Percentiles rank a stretch among this genome's conserved stretches.
These are phyloP conservation scores for Cladosporium colombiae DNA, from an alignment of 2,329 filamentous ascomycete genomes.

Conservation along the genomic window DNA sequence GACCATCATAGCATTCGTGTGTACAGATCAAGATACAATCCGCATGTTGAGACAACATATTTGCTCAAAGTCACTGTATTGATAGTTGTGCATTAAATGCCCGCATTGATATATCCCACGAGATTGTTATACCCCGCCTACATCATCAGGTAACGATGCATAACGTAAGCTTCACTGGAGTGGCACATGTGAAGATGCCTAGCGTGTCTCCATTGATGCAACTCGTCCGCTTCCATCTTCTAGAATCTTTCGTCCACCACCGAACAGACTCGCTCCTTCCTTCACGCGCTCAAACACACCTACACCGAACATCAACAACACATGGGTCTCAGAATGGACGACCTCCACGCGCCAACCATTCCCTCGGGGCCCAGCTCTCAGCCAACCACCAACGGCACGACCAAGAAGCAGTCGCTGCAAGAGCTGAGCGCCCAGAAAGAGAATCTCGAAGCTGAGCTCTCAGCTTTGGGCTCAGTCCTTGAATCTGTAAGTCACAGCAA, in stretches of 20 bases:
- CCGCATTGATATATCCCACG: background rate
- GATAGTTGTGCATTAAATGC: background rate
- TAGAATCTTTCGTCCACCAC: background rate
- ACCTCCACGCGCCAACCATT: slow-evolving; percentile 69
- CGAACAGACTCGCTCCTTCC: background rate
- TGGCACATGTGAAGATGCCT: background rate
- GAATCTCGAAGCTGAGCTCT: slow-evolving; percentile 80
- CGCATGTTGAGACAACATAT: background rate
- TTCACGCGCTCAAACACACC: background rate
- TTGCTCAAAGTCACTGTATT: fast-evolving
- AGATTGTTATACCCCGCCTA: background rate
- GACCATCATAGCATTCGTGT: background rate
- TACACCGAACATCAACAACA: background rate
- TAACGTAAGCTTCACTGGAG: background rate
- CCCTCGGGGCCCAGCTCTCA: slow-evolving; percentile 72
- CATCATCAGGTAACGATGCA: background rate
- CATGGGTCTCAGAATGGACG: slow-evolving; percentile 64
- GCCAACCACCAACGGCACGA: slow-evolving; percentile 46
- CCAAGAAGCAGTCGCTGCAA: slow-evolving; percentile 63
- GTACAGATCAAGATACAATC: background rate
- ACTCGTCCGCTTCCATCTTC: background rate
- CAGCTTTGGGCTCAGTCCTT: slow-evolving; percentile 80
- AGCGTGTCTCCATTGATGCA: background rate
- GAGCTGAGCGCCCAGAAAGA: slow-evolving; percentile 86
- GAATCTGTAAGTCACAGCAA: slow-evolving; percentile 65